Conservation (phyloP, 2,329 filamentous ascomycete species). For the Fusarium palustre region DNA sequence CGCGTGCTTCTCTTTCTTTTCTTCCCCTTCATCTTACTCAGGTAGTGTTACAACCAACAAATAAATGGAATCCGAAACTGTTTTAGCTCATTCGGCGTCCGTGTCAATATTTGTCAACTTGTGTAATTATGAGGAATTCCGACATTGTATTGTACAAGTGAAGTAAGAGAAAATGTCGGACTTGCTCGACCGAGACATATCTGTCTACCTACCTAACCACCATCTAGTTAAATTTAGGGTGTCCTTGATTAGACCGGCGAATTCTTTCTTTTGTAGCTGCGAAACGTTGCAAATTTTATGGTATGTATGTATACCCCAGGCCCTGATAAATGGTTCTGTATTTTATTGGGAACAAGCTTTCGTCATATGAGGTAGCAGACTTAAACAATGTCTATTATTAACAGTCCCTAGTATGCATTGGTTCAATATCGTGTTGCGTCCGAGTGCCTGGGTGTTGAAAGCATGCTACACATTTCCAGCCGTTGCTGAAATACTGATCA, state of each 20-base stretch:
- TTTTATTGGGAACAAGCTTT: conserved; percentile 1
- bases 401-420: neutral
- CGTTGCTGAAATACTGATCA: neutral
- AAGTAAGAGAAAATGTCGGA: neutral
- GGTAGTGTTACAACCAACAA: conserved; percentile 1
- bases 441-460: neutral
- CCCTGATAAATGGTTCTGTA: neutral
- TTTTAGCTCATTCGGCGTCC: conserved; percentile 20
- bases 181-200: neutral
- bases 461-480: neutral
- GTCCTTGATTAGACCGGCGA: neutral
- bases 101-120: neutral
- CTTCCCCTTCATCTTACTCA: neutral
- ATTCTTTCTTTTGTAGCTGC: neutral
- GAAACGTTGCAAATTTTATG: neutral
- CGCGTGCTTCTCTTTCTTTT: neutral
- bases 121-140: conserved; percentile 14
- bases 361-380: neutral
- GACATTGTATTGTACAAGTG: neutral
- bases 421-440: conserved; percentile 1
- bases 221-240: neutral
- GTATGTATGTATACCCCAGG: neutral
- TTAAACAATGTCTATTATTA: neutral
- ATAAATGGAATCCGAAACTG: conserved; percentile 7
- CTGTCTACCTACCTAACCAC: neutral